phyloP scores from a whole-genome alignment of 2,329 filamentous ascomycete species.

The Paramyrothecium sp. region DNA sequence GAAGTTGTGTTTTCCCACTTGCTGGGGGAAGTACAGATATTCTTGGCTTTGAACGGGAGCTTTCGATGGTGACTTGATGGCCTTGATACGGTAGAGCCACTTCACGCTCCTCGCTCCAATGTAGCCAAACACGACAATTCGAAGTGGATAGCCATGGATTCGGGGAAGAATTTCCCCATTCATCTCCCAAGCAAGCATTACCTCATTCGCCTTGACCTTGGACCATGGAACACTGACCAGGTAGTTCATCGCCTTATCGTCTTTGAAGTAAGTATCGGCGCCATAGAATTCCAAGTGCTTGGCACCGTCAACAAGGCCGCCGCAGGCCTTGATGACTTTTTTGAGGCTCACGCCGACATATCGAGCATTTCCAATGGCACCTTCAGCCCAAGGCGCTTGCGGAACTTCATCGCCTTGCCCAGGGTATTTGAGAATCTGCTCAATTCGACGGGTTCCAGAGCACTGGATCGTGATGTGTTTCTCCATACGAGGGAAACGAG shows the following conservation, averaged over 20 bases:
- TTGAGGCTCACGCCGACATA: conserved; percentile 66
- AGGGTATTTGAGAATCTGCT: conserved; percentile 64
- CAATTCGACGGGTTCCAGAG: conserved; percentile 65
- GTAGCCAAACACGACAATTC: conserved; percentile 63
- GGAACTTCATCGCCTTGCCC: conserved; percentile 65
- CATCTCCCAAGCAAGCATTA: conserved; percentile 71
- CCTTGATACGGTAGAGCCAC: conserved; percentile 63
- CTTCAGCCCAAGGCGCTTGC: conserved; percentile 59
- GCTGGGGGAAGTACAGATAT: conserved; percentile 68
- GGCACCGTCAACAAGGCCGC: conserved; percentile 52
- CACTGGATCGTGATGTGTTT: conserved; percentile 65
- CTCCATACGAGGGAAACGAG: conserved; percentile 56
- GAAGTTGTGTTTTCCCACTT: conserved; percentile 66
- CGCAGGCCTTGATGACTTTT: conserved; percentile 69
- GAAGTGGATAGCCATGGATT: conserved; percentile 65
- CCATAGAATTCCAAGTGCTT: conserved; percentile 69
- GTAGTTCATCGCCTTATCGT: conserved; percentile 64
- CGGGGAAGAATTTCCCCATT: conserved; percentile 62
- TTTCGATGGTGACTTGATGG: conserved; percentile 51
- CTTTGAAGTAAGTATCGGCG: conserved; percentile 73
- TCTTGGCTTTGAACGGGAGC: conserved; percentile 65
- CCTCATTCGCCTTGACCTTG: conserved; percentile 66
- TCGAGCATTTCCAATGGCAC: conserved; percentile 64
- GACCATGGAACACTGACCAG: conserved; percentile 64
- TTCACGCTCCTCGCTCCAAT: conserved; percentile 66